Conservation (phyloP, 352 stramenopile species). For the Heterotrichella gracilis region DNA sequence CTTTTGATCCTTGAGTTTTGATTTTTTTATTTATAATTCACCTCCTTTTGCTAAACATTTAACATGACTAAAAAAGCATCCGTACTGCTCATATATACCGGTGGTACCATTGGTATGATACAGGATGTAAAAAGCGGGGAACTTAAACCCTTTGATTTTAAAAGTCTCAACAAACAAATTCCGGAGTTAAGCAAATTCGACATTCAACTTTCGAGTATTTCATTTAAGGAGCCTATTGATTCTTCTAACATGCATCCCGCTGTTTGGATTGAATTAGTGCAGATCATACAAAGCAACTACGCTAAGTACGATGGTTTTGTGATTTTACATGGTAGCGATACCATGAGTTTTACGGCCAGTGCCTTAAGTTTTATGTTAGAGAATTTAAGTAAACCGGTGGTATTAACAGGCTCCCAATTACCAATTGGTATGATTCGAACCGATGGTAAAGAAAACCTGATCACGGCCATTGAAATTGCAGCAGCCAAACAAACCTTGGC, state of each 20-base stretch:
- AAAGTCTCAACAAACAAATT: background rate
- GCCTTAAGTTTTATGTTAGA: constrained; percentile 1
- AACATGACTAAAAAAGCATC: background rate
- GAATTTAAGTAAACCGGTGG: constrained; percentile 5
- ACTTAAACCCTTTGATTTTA: constrained; percentile 3
- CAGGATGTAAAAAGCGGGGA: background rate
- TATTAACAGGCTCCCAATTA: background rate
- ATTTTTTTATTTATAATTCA: no score
- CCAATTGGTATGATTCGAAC: background rate
- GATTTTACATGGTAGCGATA: constrained; percentile 4
- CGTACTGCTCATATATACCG: background rate
- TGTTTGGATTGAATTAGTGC: background rate
- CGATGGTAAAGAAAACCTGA: constrained; percentile 7
- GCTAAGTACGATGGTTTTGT: background rate
- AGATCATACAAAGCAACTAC: background rate
- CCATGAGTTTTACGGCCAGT: background rate
- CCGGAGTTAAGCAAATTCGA: constrained; percentile 5
- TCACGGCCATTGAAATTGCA: background rate
- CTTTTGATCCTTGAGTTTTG: no score
- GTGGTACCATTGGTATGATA: background rate
- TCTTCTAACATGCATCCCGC: background rate
- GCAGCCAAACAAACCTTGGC: background rate
- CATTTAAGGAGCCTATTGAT: background rate
- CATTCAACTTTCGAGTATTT: background rate
- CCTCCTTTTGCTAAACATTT: no score